These are phyloP conservation scores for Saussurea involucrata DNA, from an alignment of 129 eudicot genomes.

Conservation along the genomic window DNA sequence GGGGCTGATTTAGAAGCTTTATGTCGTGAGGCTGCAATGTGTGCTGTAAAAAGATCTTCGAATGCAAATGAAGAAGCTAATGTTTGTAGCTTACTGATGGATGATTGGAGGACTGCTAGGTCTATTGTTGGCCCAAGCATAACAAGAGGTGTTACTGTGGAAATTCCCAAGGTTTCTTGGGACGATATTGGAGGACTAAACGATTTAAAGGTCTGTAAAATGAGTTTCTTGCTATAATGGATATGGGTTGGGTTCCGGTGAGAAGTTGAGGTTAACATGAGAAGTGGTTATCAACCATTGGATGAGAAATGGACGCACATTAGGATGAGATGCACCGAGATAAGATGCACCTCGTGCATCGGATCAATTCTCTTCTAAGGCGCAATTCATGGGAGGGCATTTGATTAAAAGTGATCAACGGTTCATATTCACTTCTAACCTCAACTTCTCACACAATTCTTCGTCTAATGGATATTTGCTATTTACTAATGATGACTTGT, in stretches of 20 bases:
- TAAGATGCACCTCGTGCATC: too few species aligned
- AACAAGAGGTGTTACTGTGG: constrained; percentile 88
- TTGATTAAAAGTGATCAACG: too few species aligned
- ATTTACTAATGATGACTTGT: constrained; percentile 1
- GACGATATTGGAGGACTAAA: constrained; percentile 88
- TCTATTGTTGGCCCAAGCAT: constrained; percentile 87
- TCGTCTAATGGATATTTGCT: neutral
- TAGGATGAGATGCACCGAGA: too few species aligned
- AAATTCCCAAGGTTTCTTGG: constrained; percentile 90
- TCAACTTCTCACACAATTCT: too few species aligned
- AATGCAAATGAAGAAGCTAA: constrained; percentile 33
- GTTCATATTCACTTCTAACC: too few species aligned
- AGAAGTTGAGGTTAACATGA: too few species aligned
- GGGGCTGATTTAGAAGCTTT: constrained; percentile 98
- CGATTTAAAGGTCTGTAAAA: constrained; percentile 66
- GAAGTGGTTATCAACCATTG: too few species aligned
- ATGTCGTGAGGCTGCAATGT: constrained; percentile 79
- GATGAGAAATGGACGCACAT: too few species aligned
- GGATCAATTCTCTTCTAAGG: too few species aligned
- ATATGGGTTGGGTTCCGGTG: too few species aligned
- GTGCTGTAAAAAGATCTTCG: constrained; percentile 45
- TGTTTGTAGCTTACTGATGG: constrained; percentile 46
- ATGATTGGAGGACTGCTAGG: constrained; percentile 77
- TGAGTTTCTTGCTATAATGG: neutral
- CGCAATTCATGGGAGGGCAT: too few species aligned